phyloP scores from a whole-genome alignment of 371 early-diverging fungal genomes.

The Nosema muscidifuracis region DNA sequence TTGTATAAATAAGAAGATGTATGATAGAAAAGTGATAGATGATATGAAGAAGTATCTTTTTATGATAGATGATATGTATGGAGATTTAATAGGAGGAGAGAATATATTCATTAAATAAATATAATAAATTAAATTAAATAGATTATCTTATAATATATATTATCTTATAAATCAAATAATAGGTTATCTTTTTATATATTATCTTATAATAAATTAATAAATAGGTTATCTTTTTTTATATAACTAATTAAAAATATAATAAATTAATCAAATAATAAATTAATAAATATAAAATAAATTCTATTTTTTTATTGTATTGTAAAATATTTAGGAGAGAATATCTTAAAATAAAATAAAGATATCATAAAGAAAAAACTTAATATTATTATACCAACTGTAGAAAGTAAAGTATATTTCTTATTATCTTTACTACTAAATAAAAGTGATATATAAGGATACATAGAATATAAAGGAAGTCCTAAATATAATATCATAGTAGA shows the following conservation, averaged over 20 bases:
- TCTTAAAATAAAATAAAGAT: neutral
- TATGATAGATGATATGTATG: neutral
- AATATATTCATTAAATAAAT: no score
- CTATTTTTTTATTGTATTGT: no score
- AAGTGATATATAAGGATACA: neutral
- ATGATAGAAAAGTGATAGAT: neutral
- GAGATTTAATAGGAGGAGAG: neutral
- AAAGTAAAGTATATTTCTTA: neutral
- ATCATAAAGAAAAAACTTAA: neutral
- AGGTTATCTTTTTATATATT: no score
- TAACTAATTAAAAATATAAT: no score
- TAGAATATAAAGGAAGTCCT: conserved; percentile 14
- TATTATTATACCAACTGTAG: neutral
- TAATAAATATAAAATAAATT: no score
- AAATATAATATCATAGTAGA: neutral
- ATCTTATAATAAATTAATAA: no score
- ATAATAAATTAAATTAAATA: no score
- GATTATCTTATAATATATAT: no score
- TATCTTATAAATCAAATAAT: no score
- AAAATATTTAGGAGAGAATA: neutral
- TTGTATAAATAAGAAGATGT: conserved; percentile 1
- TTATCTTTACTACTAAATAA: no score
- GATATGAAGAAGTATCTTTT: neutral
- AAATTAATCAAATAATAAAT: no score
- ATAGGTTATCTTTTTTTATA: no score